Evolutionary conservation across 2,329 filamentous ascomycete species (phyloP).

Genomic region (Aspergillus novofumigatus): DNA sequence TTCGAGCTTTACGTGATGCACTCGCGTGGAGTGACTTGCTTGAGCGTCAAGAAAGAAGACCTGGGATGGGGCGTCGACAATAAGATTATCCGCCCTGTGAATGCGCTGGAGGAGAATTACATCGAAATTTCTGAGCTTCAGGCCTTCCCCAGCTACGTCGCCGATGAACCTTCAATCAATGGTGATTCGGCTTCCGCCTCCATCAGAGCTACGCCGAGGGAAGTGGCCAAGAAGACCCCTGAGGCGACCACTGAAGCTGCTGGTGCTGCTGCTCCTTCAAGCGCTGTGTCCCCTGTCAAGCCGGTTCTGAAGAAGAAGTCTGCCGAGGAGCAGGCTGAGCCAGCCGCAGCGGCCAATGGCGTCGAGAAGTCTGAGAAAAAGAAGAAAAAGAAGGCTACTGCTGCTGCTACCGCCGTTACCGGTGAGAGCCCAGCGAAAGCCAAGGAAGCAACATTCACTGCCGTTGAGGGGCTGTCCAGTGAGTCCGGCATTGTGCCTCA

Average conservation of each 20-base stretch:
- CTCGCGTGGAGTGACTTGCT: constrained; percentile 89
- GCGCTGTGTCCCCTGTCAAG: constrained; percentile 38
- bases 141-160: constrained; percentile 40
- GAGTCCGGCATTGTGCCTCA: constrained; percentile 7
- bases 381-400: constrained; percentile 58
- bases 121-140: constrained; percentile 70
- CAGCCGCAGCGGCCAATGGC: constrained; percentile 15
- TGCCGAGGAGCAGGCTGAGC: constrained; percentile 31
- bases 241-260: constrained; percentile 24
- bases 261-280: constrained; percentile 18
- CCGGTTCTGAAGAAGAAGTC: constrained; percentile 39
- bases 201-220: constrained; percentile 37
- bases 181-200: constrained; percentile 36
- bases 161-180: constrained; percentile 43
- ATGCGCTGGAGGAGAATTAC: constrained; percentile 69
- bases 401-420: constrained; percentile 17
- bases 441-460: constrained; percentile 26
- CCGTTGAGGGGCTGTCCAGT: constrained; percentile 9
- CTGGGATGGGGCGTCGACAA: constrained; percentile 89
- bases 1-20: constrained; percentile 98
- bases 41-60: constrained; percentile 81
- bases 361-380: constrained; percentile 65
- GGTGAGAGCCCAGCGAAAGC: constrained; percentile 48
- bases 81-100: constrained; percentile 74
- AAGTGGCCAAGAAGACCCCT: constrained; percentile 40